These are phyloP conservation scores for Cnidoscolus chayamansa DNA, from an alignment of 441 rosid genomes.

Conservation along the genomic window DNA sequence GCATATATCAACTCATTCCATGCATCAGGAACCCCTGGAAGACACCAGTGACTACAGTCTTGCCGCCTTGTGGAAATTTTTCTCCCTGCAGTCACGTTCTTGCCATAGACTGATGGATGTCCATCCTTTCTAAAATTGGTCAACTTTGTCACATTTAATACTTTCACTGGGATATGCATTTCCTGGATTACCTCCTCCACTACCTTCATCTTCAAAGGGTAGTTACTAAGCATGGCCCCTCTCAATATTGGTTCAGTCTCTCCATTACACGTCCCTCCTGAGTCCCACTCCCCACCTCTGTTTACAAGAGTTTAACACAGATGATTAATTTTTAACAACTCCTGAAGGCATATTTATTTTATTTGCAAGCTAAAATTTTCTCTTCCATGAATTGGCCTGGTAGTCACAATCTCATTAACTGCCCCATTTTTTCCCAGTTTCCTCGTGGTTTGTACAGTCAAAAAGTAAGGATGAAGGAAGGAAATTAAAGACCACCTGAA, in stretches of 20 bases:
- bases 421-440: background rate
- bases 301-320: constrained; percentile 15
- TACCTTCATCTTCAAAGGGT: constrained; percentile 87
- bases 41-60: constrained; percentile 98
- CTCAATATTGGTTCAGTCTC: constrained; percentile 60
- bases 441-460: background rate
- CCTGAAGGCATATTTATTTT: background rate
- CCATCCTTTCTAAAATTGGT: constrained; percentile 92
- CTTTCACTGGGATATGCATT: constrained; percentile 53
- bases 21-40: constrained; percentile 88
- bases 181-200: constrained; percentile 66
- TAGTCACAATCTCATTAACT: no score
- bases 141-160: constrained; percentile 71
- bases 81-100: constrained; percentile 36
- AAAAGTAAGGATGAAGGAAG: background rate
- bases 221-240: constrained; percentile 55
- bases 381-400: background rate
- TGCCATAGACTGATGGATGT: constrained; percentile 81
- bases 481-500: constrained; percentile 52
- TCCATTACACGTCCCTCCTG: constrained; percentile 83
- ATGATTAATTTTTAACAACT: background rate
- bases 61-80: constrained; percentile 48
- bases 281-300: constrained; percentile 96
- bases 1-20: constrained; percentile 90
- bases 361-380: background rate